A percentile compares a stretch with the other conserved stretches of the same genome.
Evolutionary conservation across 768 basidiomycete species (phyloP).

Genomic region (Naganishia kalamii): DNA sequence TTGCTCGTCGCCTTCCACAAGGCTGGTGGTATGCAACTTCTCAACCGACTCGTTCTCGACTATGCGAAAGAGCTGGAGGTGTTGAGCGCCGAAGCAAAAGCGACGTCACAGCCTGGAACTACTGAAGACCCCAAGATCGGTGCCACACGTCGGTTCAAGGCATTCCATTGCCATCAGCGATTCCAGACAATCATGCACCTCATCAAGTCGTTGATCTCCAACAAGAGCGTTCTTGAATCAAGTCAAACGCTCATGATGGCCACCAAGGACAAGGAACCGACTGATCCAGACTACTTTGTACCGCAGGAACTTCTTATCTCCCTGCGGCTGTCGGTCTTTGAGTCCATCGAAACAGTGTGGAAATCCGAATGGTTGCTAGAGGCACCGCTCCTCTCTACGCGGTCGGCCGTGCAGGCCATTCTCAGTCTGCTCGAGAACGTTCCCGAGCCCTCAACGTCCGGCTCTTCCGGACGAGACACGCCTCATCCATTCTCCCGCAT

Average conservation of each 20-base stretch:
- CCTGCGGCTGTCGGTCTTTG: constrained; percentile 64
- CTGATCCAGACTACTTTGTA: constrained; percentile 72
- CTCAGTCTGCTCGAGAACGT: constrained; percentile 77
- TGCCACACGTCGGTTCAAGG: constrained; percentile 1
- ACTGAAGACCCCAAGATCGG: neutral
- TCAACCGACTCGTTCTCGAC: constrained; percentile 12
- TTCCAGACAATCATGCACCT: constrained; percentile 57
- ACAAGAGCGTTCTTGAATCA: constrained; percentile 76
- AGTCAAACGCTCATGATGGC: constrained; percentile 63
- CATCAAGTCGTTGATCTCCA: constrained; percentile 66
- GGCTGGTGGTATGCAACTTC: constrained; percentile 57
- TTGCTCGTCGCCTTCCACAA: constrained; percentile 69
- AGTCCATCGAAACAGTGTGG: constrained; percentile 68
- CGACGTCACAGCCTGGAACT: neutral
- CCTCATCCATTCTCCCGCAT: constrained; percentile 12
- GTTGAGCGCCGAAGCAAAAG: neutral
- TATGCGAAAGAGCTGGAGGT: neutral
- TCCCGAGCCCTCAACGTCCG: constrained; percentile 62
- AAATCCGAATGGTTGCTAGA: constrained; percentile 68
- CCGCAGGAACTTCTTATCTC: constrained; percentile 79
- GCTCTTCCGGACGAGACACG: constrained; percentile 39
- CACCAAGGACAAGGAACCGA: constrained; percentile 71
- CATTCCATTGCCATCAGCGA: constrained; percentile 17
- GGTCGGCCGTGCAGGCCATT: constrained; percentile 67
- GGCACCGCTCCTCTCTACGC: constrained; percentile 67